Evolutionary conservation across 2,329 filamentous ascomycete species (phyloP), one percentile per base, ranked within the genome.

Genomic region (Magnaporthales sp.): DNA sequence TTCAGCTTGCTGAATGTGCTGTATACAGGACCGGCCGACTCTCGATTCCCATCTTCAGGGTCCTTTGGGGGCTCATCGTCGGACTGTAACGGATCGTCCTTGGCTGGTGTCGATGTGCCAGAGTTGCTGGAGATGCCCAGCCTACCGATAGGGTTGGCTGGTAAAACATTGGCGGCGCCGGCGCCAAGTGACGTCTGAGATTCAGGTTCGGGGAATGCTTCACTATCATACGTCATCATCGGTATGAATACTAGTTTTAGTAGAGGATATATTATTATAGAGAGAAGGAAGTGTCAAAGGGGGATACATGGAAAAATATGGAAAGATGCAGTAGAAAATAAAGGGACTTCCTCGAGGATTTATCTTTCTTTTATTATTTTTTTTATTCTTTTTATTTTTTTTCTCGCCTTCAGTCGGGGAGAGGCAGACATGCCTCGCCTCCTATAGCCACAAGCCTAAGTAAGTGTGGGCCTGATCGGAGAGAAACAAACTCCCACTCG

Each of bases 21-120:
- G 71, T 81, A 81, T 3, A 73, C 73, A 5, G 79, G 79, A 0
- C 78, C 79, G 65, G 74, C 79, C 8, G 74, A 72, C 29, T 77
- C 74, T 3, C 74, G 77, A 3, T 70, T 74, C 5, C 80, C 72
- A 2, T 70, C 70, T 68, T 77, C 77, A 51, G 75, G 71, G 67
- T 78, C 75, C 24, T 70, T 68, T 69, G 72, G 68, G 66, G 70
- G 63, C 65, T 64, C 65, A 66, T 67, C 68, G 26, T 73, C 67
- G 13, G 54, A 58, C 54, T 26, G 54, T 24, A n/a, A 26, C 4
- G 54, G 22, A 4, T 58, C 22, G 54, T 13, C 24, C 22, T n/a
- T 24, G 4, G 10, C n/a, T 27, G 54, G 54, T 2, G 22, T 26
- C 9, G 54, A 58, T 15, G 24, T 26, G 22, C 54, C 54, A 1